These are phyloP conservation scores for Murraya koenigii DNA, from an alignment of 345 rosid genomes.

Conservation along the genomic window DNA sequence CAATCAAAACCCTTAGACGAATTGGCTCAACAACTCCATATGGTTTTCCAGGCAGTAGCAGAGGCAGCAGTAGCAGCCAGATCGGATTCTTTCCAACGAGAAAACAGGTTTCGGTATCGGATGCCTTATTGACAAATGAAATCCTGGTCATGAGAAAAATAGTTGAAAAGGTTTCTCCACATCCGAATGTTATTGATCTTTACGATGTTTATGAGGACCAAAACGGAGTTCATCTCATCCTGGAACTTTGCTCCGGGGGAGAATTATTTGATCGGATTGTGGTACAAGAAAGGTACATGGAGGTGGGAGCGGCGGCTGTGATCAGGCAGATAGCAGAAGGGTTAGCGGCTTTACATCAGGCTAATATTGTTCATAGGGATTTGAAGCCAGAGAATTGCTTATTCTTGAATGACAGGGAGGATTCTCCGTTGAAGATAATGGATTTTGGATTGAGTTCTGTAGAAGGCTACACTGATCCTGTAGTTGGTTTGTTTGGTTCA, in stretches of 20 bases:
- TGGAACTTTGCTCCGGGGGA: conserved; percentile 65
- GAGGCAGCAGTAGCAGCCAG: conserved; percentile 17
- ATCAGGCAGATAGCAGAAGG: conserved; percentile 59
- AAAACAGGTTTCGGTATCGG: conserved; percentile 54
- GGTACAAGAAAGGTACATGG: conserved; percentile 37
- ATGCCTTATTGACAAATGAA: conserved; percentile 60
- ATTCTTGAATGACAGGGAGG: conserved; percentile 40
- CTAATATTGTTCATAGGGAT: conserved; percentile 61
- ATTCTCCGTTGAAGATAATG: conserved; percentile 68
- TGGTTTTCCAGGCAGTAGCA: not conserved
- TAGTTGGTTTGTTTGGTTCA: conserved; percentile 66
- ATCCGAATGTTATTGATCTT: conserved; percentile 55
- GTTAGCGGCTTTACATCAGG: conserved; percentile 45
- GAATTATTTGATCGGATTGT: conserved; percentile 62
- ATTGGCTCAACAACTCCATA: conserved; percentile 23
- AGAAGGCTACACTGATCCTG: conserved; percentile 62
- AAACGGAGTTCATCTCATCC: conserved; percentile 53
- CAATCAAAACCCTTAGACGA: conserved; percentile 59
- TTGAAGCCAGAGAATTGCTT: conserved; percentile 70
- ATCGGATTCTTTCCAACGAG: conserved; percentile 32
- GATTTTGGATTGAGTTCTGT: conserved; percentile 70
- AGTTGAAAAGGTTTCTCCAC: conserved; percentile 63
- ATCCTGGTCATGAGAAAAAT: conserved; percentile 61
- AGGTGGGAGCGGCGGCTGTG: conserved; percentile 48
- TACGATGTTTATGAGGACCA: conserved; percentile 66